Evolutionary conservation across 805 yeast genomes (phyloP).

Genomic region (Candida multigemmis): DNA sequence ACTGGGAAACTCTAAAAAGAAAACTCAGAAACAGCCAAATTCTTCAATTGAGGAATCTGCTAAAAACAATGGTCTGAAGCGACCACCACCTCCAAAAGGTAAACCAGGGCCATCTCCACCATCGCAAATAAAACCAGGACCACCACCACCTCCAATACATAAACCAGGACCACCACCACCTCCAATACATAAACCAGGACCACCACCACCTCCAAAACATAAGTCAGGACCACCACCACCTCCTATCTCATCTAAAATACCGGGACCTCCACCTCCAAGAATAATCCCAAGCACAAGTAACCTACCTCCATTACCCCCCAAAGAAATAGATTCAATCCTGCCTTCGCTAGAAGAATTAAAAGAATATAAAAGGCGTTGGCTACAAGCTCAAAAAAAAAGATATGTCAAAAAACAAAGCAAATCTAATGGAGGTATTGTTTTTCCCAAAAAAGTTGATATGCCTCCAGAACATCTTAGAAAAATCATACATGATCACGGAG

Average conservation of each 20-base stretch:
- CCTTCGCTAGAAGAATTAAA: slow-evolving; percentile 26
- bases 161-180: slow-evolving; percentile 15
- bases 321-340: slow-evolving; percentile 12
- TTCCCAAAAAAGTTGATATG: slow-evolving; percentile 66
- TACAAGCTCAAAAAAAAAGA: slow-evolving; percentile 49
- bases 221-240: slow-evolving; percentile 15
- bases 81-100: slow-evolving; percentile 14
- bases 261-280: slow-evolving; percentile 9
- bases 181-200: slow-evolving; percentile 7
- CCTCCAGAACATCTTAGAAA: slow-evolving; percentile 91
- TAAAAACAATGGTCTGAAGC: slow-evolving; percentile 3
- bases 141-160: slow-evolving; percentile 19
- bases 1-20: too few relatives aligned
- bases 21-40: slow-evolving; percentile 1
- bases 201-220: slow-evolving; percentile 7
- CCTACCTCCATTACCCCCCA: slow-evolving; percentile 9
- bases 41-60: too few relatives aligned
- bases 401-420: slow-evolving; percentile 23
- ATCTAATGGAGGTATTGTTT: slow-evolving; percentile 37
- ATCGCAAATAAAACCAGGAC: slow-evolving; percentile 11
- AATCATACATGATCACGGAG: slow-evolving; percentile 76
- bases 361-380: slow-evolving; percentile 49
- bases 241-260: slow-evolving; percentile 4
- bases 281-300: too few relatives aligned
- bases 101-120: slow-evolving; percentile 4